Base-by-base conservation (phyloP, 2,329 filamentous ascomycete species). In the Penicillium glabrum region DNA sequence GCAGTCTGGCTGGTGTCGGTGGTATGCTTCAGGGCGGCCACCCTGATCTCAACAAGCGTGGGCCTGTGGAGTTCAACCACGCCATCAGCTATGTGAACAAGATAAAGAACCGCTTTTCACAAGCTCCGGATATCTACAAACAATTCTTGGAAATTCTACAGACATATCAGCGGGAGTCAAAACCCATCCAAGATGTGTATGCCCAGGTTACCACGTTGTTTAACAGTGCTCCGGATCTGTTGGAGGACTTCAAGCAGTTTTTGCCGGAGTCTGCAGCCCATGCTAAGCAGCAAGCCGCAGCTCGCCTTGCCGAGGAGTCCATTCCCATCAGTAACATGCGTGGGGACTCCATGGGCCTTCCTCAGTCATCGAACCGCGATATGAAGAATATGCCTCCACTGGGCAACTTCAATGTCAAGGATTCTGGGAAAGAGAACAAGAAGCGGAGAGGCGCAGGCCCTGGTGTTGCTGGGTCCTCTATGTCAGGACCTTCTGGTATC, bases 71-170 rank as follows among this genome's bases (percentile, higher is more conserved):
- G 71, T 99, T 99, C 75, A 99, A 99, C 72, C 95, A 99, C 77
- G 95, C 95, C 0, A 99, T 99, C 62, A 98, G 93, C 73, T 99
- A 99, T 69, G 95, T 99, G 53, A 99, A 99, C 73, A 99, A 99
- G 79, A 99, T 99, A 69, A 99, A 99, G 91, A 99, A 98, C 72
- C 93, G 95, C 45, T 99, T 98, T 76, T 89, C 96, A 67, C 89
- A 93, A 69, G 93, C 96, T 63, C 95, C 95, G 7, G 95, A 99
- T 73, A 98, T 99, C 61, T 99, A 99, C 80, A 99, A 99, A 75
- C 93, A 99, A 71, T 99, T 99, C 71, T 83, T 99, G 29, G 95
- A 99, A 73, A 99, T 99, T 48, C 80, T 99, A 46, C 95, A 99
- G 76, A 99, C 95, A 2, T 99, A 99, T 69, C 95, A 99, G 75